Evolutionary conservation across 257 asterid species (phyloP).

Genomic region (Forsythia viridissima): DNA sequence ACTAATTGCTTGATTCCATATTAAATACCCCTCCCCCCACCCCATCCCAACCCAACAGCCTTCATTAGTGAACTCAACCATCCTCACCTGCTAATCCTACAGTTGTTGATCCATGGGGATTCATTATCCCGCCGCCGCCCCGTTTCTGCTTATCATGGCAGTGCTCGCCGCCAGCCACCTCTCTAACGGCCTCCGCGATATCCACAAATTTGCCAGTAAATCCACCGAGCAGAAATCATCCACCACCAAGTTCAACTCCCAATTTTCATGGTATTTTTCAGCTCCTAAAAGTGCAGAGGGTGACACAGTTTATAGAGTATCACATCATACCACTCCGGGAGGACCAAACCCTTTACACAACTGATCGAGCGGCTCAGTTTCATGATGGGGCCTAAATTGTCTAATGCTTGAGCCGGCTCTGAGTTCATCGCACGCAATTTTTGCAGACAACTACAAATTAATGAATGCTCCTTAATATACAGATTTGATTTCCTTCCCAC

Average conservation of each 20-base stretch:
- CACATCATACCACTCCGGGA: constrained; percentile 48
- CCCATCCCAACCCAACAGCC: background rate
- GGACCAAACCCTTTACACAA: constrained; percentile 69
- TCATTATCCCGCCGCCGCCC: constrained; percentile 11
- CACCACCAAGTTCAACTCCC: constrained; percentile 20
- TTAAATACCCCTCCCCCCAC: constrained; percentile 10
- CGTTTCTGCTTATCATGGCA: constrained; percentile 28
- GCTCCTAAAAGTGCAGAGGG: constrained; percentile 23
- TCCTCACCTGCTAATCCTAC: background rate
- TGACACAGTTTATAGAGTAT: constrained; percentile 32
- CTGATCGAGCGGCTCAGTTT: constrained; percentile 19
- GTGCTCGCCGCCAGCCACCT: constrained; percentile 14
- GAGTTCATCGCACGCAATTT: background rate
- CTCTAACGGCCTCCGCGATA: constrained; percentile 27
- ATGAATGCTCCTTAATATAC: too few species aligned
- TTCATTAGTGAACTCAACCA: background rate
- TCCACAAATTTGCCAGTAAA: background rate
- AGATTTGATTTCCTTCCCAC: too few species aligned
- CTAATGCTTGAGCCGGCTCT: background rate
- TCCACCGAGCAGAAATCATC: background rate
- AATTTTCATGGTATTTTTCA: constrained; percentile 31
- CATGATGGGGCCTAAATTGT: background rate
- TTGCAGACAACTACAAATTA: background rate
- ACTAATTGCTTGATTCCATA: constrained; percentile 1
- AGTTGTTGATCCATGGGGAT: constrained; percentile 18